Base-by-base conservation (phyloP, 2,329 filamentous ascomycete genomes). In the Phaeosphaeria sp. region DNA sequence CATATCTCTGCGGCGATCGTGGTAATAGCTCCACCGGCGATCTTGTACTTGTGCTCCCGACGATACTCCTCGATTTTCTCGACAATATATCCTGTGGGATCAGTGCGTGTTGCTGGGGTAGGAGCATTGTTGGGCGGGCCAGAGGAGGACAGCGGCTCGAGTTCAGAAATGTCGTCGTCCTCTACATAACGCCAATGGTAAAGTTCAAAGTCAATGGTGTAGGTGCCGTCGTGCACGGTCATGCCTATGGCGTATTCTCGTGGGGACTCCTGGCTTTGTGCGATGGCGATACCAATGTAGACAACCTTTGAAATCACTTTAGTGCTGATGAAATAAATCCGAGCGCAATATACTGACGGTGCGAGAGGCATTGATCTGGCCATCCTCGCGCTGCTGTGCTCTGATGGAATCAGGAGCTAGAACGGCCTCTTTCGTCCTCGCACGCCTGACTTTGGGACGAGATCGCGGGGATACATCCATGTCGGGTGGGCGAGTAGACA, bases 11-110 rank as follows among this genome's bases (percentile, higher is more conserved):
- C 81, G 52, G 91, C 77, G 3, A 83, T 81, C 9, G 81, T 77
- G 1, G 89, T 88, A 52, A 94, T 79, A n/a, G 91, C 90, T 20
- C 87, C 85, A 7, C 91, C 91, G 20, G 92, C 82, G 65, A 93
- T 89, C 75, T 94, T 95, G 79, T 87, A 86, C 55, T 87, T 79
- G 72, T 92, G 89, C 13, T 85, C 80, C 43, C 85, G 79, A 63
- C 88, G 86, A 65, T 92, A 93, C 21, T 77, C 70, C 33, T 83
- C 75, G 27, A 91, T 78, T 48, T 84, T 80, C 0, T 70, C 62
- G 59, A 91, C 77, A 45, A 93, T 79, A 61, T 86, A 85, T 53
- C 90, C 83, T 18, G 84, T 84, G 33, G 90, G 52, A 20, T 36
- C 30, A 7, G 30, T 36, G 30, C n/a, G n/a, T n/a, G n/a, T n/a